phyloP scores from a whole-genome alignment of 305 asterid genomes.

The Fraxinus latifolia region DNA sequence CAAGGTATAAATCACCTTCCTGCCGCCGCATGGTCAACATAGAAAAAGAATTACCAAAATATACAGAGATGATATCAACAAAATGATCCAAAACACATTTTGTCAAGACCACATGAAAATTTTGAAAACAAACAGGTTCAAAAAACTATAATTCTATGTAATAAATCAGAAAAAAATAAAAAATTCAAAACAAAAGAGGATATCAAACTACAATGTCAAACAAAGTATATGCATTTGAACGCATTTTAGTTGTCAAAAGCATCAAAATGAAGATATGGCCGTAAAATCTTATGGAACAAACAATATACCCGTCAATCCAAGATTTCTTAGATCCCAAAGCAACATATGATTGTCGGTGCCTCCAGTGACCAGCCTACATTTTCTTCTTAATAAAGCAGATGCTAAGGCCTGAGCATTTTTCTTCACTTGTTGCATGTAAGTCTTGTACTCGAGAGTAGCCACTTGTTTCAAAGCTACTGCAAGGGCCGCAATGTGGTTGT shows the following conservation, averaged over 20 bases:
- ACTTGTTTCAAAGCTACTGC: slow-evolving; percentile 87
- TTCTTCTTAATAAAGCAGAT: slow-evolving; percentile 53
- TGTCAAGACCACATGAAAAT: background rate
- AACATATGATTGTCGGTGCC: slow-evolving; percentile 82
- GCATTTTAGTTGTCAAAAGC: slow-evolving; percentile 4
- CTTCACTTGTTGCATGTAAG: slow-evolving; percentile 78
- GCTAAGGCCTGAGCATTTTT: slow-evolving; percentile 76
- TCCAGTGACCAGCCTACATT: slow-evolving; percentile 74
- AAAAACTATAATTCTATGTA: background rate
- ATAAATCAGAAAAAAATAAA: background rate
- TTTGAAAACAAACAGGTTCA: background rate
- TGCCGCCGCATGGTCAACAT: background rate
- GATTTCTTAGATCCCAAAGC: slow-evolving; percentile 78
- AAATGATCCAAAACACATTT: background rate
- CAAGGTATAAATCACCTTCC: background rate
- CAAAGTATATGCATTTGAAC: background rate
- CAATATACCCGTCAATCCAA: slow-evolving; percentile 68
- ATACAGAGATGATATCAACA: background rate
- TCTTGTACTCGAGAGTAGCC: slow-evolving; percentile 70
- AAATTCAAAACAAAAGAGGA: background rate
- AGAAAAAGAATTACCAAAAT: background rate
- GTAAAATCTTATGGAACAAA: background rate
- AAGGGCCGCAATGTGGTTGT: slow-evolving; percentile 82
- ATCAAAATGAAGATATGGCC: background rate
- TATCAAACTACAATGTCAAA: background rate